A percentile compares a stretch with the other conserved stretches of the same genome.
Evolutionary conservation across 1,284 basidiomycete species (phyloP).

Genomic region (Grifola frondosa): DNA sequence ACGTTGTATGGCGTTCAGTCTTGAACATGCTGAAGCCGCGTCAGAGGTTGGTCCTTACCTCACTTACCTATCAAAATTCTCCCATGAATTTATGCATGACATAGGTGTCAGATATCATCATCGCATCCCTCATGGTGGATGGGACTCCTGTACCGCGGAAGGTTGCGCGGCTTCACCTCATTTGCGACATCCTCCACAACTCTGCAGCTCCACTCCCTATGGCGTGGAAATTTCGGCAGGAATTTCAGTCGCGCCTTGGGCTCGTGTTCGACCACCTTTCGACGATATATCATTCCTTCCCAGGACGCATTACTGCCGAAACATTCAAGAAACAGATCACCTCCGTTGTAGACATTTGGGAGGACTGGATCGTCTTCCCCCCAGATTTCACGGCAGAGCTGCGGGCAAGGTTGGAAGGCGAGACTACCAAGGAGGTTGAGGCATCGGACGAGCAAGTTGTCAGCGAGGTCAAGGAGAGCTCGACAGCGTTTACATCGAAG

Average conservation of each 20-base stretch:
- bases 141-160: conserved; percentile 94
- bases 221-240: conserved; percentile 92
- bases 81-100: conserved; percentile 4
- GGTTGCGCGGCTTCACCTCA: conserved; percentile 89
- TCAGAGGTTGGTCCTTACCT: conserved; percentile 62
- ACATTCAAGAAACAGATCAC: conserved; percentile 91
- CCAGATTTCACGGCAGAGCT: conserved; percentile 78
- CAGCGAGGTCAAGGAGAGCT: conserved; percentile 28
- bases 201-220: conserved; percentile 85
- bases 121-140: conserved; percentile 80
- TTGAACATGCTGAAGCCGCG: conserved; percentile 93
- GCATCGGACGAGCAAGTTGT: conserved; percentile 34
- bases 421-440: conserved; percentile 33
- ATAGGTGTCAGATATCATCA: conserved; percentile 85
- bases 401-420: conserved; percentile 71
- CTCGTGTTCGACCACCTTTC: conserved; percentile 92
- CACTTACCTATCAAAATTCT: not conserved
- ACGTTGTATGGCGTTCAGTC: conserved; percentile 91
- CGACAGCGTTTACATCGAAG: conserved; percentile 46
- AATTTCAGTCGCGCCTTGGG: conserved; percentile 85
- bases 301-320: conserved; percentile 90
- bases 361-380: conserved; percentile 92
- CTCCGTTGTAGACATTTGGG: conserved; percentile 89
- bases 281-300: conserved; percentile 90
- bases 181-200: conserved; percentile 98